Base-by-base conservation (phyloP, 1,139 yeast genomes). In the Magnusiomyces ingens region DNA sequence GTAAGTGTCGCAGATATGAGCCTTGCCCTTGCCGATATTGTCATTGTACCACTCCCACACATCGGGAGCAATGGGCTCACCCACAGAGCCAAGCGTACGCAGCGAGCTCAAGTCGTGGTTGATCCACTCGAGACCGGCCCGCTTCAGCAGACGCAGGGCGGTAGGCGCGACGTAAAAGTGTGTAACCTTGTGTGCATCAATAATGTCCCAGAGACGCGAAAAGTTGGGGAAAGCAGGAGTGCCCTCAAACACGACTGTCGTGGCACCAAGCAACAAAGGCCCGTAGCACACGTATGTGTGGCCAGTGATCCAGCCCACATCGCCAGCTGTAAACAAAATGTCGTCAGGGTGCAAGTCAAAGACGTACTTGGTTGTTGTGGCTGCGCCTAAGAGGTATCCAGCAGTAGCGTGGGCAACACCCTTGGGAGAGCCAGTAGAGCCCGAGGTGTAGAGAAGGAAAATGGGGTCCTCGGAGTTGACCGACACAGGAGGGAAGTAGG, bases 31-130 rank as follows among this genome's bases (percentile, higher is more conserved):
- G 67, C 95, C 96, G 63, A 87, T 81, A 60, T 82, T 76, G 60
- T 85, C 88, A 64, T 82, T 82, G 69, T 85, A 87, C 96, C 96
- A 87, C 66, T 85, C 89, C 96, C 96, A 87, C 55, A 87, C 90
- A 66, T 87, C 96, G 45, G 91, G 88, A 38, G 95, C 94, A 69
- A 87, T 87, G 58, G 96, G 96, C 70, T 87, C 96, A 67, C 96
- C 96, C 48, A 87, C 96, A 12, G 94, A 83, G 22, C 95, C 96
- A 57, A 87, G 75, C 37, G 81, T 82, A 64, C 95, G 77, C 58
- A 87, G 64, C 2, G 89, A 77, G 52, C 80, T 76, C 64, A 87
- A 75, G 61, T 85, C 84, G 32, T 80, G 77, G 62, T 81, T 83
- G 62, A 85, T 79, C 64, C 71, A 81, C 54, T 80, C 75, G 60